Percentiles rank a stretch among this genome's conserved stretches.
Evolutionary conservation across 2,329 filamentous ascomycete genomes (phyloP).

Genomic region (Curvularia sp.): DNA sequence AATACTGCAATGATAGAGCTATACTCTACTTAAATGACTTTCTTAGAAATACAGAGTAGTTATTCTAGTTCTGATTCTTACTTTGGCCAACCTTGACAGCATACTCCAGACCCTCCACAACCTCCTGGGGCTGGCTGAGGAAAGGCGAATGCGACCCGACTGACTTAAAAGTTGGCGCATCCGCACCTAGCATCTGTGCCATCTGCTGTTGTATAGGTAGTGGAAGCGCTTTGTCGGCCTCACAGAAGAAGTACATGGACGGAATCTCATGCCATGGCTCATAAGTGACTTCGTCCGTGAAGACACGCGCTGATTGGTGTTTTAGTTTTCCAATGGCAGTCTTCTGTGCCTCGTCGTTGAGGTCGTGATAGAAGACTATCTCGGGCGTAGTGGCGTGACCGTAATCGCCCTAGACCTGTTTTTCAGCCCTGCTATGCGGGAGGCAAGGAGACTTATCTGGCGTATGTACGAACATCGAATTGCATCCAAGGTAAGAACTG

Average conservation of each 20-base stretch:
- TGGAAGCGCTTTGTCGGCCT: constrained; percentile 9
- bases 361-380: constrained; percentile 7
- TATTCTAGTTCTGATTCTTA: not conserved
- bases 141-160: constrained; percentile 8
- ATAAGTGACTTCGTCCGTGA: constrained; percentile 10
- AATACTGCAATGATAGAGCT: too few relatives aligned
- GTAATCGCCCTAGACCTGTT: not conserved
- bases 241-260: constrained; percentile 9
- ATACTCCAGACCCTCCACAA: constrained; percentile 7
- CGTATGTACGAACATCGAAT: constrained; percentile 5
- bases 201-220: constrained; percentile 7
- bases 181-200: constrained; percentile 2
- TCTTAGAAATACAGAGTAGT: too few relatives aligned
- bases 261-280: constrained; percentile 11
- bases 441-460: not conserved
- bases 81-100: not conserved
- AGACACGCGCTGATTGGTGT: constrained; percentile 5
- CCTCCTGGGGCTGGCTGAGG: constrained; percentile 7
- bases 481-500: constrained; percentile 9
- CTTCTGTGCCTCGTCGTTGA: constrained; percentile 1
- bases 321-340: constrained; percentile 3
- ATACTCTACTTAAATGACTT: too few relatives aligned
- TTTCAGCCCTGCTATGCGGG: not conserved
- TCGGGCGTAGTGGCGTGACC: not conserved
- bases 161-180: constrained; percentile 1